These are phyloP conservation scores for Zygotorulaspora sp. DNA, from an alignment of 805 yeast species.

Conservation along the genomic window DNA sequence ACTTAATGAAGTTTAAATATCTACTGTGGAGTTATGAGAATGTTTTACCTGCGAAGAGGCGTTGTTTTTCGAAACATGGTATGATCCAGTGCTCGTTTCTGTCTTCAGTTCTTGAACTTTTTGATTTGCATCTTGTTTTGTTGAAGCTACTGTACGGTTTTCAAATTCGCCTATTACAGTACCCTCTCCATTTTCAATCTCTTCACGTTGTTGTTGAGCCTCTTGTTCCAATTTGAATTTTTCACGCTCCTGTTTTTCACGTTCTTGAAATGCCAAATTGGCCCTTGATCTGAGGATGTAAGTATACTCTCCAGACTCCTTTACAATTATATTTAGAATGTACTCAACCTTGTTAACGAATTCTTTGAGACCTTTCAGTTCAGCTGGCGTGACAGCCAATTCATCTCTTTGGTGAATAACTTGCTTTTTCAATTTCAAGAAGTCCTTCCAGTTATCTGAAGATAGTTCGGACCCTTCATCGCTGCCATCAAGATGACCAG, in stretches of 20 bases:
- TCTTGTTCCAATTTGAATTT: conserved; percentile 11
- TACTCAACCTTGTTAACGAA: conserved; percentile 36
- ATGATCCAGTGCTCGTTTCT: no score
- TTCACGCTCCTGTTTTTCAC: conserved; percentile 41
- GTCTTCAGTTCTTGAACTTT: no score
- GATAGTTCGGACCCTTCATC: conserved; percentile 32
- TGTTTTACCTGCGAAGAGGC: no score
- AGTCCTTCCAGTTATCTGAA: conserved; percentile 59
- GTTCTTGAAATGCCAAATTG: conserved; percentile 50
- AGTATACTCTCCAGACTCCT: conserved; percentile 60
- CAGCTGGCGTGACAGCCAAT: conserved; percentile 38
- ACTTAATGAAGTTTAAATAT: no score
- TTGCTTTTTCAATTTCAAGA: conserved; percentile 50
- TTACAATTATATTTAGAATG: conserved; percentile 45
- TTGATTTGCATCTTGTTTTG: no score
- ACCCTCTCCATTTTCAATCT: no score
- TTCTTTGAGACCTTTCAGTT: conserved; percentile 30
- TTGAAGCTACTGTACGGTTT: no score
- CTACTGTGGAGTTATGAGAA: no score
- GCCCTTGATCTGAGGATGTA: conserved; percentile 55
- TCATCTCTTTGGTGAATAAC: conserved; percentile 53
- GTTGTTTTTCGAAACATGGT: no score
- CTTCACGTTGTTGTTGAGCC: conserved; percentile 1
- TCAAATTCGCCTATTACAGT: no score
- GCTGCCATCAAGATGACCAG: conserved; percentile 17